Evolutionary conservation across 73 alveolate genomes (phyloP), one percentile per base, ranked within the genome.

Genomic region (Uronychia setigera): DNA sequence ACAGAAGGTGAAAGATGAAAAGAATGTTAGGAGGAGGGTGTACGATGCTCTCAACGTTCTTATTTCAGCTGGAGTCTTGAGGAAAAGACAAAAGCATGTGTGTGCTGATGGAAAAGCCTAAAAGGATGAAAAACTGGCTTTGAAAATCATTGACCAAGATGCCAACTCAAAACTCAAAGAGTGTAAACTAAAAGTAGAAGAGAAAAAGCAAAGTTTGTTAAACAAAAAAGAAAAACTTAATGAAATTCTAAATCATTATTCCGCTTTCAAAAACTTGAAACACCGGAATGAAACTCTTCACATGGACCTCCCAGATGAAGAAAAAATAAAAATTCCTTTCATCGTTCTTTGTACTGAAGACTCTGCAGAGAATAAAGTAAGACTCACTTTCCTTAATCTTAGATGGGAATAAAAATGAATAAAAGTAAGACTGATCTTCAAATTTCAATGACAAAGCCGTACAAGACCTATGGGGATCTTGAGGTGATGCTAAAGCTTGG

Each of bases 11-110:
- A 95, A 95, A 87, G 98, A 93, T 76, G 98, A 95, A 59, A 87
- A 95, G 74, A 96, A 95, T 81, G 94, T 96, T 32, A 90, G 97
- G 78, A 87, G 99, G 79, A 86, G 99, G 84, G 98, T 96, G 11
- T 96, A 96, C 79, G 98, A 95, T 77, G 98, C 99, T 0, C 91
- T 96, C n/a, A 96, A 95, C 87, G 98, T 96, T 13, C 88, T 96
- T 59, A 95, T 88, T 57, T 97, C 98, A 1, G 92, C 95, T 0
- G 95, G 94, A 31, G 94, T 96, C 31, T 79, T 96, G 35, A 86
- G 79, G 80, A 96, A 94, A 75, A 86, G 86, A 26, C 95, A 94
- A 26, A 94, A 95, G 80, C 78, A 78, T 67, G 97, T 93, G 77
- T 88, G 91, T 80, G 29, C 35, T 9, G 59, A 81, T 33, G 85